Conservation (phyloP, 305 asterid species). For the Stenogyne calaminthoides region DNA sequence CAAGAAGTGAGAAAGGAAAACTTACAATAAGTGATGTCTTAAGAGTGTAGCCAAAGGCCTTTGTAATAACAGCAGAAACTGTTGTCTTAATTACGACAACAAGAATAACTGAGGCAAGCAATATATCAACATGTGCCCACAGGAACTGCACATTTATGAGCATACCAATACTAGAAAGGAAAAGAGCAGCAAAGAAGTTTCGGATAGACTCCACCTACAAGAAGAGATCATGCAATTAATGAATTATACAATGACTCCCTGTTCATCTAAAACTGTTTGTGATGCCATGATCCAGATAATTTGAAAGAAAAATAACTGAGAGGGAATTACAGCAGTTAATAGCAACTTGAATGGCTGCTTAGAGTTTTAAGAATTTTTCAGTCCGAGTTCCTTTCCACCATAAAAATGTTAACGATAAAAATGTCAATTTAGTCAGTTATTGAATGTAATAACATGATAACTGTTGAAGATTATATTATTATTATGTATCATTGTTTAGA, state of each 20-base stretch:
- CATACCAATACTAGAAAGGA: slow-evolving; percentile 98
- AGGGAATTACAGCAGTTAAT: slow-evolving; percentile 3
- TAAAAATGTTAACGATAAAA: not conserved
- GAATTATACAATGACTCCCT: slow-evolving; percentile 5
- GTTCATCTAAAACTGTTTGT: slow-evolving; percentile 8
- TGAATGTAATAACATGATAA: not conserved
- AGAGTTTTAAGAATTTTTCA: not conserved
- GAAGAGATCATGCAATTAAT: slow-evolving; percentile 25
- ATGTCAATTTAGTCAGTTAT: not conserved
- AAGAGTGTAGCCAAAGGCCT: slow-evolving; percentile 76
- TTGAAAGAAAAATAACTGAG: slow-evolving; percentile 16
- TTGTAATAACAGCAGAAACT: slow-evolving; percentile 64
- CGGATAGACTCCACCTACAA: slow-evolving; percentile 98
- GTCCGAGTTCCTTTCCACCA: slow-evolving; percentile 5
- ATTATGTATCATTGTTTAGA: not conserved
- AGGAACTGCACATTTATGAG: slow-evolving; percentile 93
- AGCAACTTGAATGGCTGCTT: slow-evolving; percentile 1
- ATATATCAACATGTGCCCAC: slow-evolving; percentile 94
- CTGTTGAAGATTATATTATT: not conserved
- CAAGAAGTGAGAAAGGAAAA: slow-evolving; percentile 25
- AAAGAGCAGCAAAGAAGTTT: slow-evolving; percentile 94
- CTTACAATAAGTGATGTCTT: slow-evolving; percentile 79
- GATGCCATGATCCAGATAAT: slow-evolving; percentile 11
- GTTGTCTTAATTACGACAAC: slow-evolving; percentile 86
- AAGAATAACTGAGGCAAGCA: slow-evolving; percentile 89